phyloP scores from a whole-genome alignment of 1,284 basidiomycete genomes.

The Porodaedalea pini region DNA sequence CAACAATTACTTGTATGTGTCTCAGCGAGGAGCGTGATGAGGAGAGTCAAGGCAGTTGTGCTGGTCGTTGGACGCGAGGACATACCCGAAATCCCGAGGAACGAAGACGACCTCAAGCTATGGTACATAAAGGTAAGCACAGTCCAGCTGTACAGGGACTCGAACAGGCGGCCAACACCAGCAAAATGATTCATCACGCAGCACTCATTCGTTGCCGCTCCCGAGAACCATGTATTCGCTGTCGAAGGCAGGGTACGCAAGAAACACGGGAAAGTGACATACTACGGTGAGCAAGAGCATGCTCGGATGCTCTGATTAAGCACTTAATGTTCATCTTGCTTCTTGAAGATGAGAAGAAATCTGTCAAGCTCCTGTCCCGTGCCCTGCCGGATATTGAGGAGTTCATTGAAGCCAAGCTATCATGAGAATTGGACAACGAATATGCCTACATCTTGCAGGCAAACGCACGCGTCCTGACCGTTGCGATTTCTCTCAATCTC shows the following conservation, averaged over 20 bases:
- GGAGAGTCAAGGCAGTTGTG: slow-evolving; percentile 63
- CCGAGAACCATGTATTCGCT: slow-evolving; percentile 50
- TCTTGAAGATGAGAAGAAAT: slow-evolving; percentile 52
- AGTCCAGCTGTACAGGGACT: neutral
- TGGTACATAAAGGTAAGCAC: slow-evolving; percentile 63
- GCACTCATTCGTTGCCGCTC: slow-evolving; percentile 66
- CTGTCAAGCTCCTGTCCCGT: slow-evolving; percentile 56
- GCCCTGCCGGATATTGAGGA: slow-evolving; percentile 59
- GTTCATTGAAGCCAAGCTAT: slow-evolving; percentile 37
- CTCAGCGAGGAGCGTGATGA: slow-evolving; percentile 51
- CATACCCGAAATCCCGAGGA: slow-evolving; percentile 51
- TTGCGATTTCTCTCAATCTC: too few species aligned
- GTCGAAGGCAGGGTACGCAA: slow-evolving; percentile 50
- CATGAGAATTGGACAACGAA: neutral
- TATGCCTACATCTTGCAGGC: too few species aligned
- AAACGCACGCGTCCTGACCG: too few species aligned
- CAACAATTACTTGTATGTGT: neutral
- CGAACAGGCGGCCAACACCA: too few species aligned
- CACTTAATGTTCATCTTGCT: neutral
- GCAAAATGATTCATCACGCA: too few species aligned
- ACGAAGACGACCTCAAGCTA: slow-evolving; percentile 44
- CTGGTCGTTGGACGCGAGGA: slow-evolving; percentile 72
- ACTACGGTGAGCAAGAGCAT: slow-evolving; percentile 43
- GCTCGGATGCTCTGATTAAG: slow-evolving; percentile 3
- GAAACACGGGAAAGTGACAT: slow-evolving; percentile 57